Base-by-base conservation (phyloP, 2,329 filamentous ascomycete genomes). In the Pyricularia sp. region DNA sequence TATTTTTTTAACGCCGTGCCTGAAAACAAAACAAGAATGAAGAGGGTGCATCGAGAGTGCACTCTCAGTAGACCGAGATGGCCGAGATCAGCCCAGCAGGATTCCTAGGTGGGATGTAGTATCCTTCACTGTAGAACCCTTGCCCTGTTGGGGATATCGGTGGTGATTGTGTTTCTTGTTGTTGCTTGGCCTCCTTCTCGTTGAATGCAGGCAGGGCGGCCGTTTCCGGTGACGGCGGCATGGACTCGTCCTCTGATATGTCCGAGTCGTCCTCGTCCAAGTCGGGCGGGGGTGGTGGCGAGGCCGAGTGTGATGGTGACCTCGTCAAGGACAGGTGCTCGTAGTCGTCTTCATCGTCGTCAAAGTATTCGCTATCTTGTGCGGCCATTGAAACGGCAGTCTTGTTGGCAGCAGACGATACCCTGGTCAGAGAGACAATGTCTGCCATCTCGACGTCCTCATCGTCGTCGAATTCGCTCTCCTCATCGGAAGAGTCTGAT, bases 151-250 rank as follows among this genome's bases (percentile, higher is more conserved):
- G 65, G 70, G 73, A 61, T 24, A 19, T 33, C 30, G 30, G 12
- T n/a, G 72, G 69, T 75, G 75, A 66, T 77, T 73, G 40, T 10
- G 40, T 49, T 65, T 78, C 74, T 68, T 77, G 72, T 70, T 69
- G 72, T 70, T 66, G 72, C 69, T 68, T 70, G 72, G 74, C 71
- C 70, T 75, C 78, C 78, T 87, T 84, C 70, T 84, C 79, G 60
- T 82, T 78, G 72, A 91, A 89, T 55, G 81, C 76, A 66, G 84
- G 79, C 64, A 91, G 77, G 44, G 81, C 74, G 31, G 82, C 74
- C 26, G 80, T 78, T 59, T 84, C 83, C 49, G 88, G 88, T 67
- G 88, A 90, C 24, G 87, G 88, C 8, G 89, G 89, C 84, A 90
- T 85, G 62, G 81, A 78, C 69, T 90, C 87, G 76, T 92, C 89